A percentile compares a stretch with the other conserved stretches of the same genome.
phyloP scores from a whole-genome alignment of 805 yeast species.

The Saccharomycopsis sp. region DNA sequence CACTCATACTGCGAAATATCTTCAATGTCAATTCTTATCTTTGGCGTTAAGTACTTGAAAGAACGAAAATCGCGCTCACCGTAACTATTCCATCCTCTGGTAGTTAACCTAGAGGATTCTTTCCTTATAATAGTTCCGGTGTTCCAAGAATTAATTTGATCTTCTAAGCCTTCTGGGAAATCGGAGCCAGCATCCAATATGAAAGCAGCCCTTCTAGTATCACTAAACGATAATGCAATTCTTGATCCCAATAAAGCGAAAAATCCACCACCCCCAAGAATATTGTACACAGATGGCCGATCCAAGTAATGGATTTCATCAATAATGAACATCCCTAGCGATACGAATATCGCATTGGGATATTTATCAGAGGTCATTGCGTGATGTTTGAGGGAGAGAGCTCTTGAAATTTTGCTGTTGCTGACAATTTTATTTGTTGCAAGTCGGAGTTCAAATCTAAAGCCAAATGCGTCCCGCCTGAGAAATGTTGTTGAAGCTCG shows the following conservation, averaged over 20 bases:
- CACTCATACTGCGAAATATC: conserved; percentile 42
- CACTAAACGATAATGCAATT: conserved; percentile 36
- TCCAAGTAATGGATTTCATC: conserved; percentile 69
- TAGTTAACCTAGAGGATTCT: conserved; percentile 50
- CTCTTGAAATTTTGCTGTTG: not conserved
- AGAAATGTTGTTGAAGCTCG: no score
- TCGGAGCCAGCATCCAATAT: conserved; percentile 77
- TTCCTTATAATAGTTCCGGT: conserved; percentile 52
- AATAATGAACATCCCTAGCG: conserved; percentile 85
- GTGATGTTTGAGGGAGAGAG: not conserved
- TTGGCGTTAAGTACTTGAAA: conserved; percentile 58
- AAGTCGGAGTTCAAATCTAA: no score
- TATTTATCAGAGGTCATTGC: not conserved
- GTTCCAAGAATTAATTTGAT: conserved; percentile 50
- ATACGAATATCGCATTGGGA: conserved; percentile 37
- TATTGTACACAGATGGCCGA: conserved; percentile 34
- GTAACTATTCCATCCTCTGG: conserved; percentile 78
- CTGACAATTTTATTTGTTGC: no score
- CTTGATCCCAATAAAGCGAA: conserved; percentile 73
- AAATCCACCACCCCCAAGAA: conserved; percentile 89
- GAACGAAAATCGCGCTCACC: conserved; percentile 51
- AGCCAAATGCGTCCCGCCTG: no score
- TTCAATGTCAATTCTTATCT: conserved; percentile 47
- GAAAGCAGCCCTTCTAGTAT: conserved; percentile 45
- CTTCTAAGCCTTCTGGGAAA: conserved; percentile 47